Evolutionary conservation across 2,329 filamentous ascomycete genomes (phyloP), one percentile per base, ranked within the genome.

Genomic region (Stagonosporopsis tanaceti): DNA sequence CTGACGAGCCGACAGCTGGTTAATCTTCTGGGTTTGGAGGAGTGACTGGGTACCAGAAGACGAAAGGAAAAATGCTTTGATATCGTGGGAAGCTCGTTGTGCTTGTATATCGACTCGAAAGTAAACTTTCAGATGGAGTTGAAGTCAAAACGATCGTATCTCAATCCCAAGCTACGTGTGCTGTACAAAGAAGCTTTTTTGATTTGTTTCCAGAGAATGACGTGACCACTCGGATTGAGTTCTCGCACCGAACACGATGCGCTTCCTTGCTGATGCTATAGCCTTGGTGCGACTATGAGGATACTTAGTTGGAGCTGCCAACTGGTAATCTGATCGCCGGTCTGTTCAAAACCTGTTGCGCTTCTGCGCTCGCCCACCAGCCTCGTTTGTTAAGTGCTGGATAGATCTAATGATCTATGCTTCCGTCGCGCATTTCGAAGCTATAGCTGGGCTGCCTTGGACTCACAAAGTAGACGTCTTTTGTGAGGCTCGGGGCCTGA

Each of bases 401-500:
- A 75, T 87, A 97, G 45, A 85, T 84, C 73, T 84, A 97, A 65
- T 78, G 78, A 64, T 93, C 90, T 91, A 96, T 95, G 75, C 91
- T 95, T 64, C 24, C n/a, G 34, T 11, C 6, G 24, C 22, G 37
- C 45, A 47, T 47, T 17, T 47, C 34, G 3, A 47, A 24, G 24
- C 34, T 47, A n/a, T 47, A 47, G 14, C 45, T 24, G 2, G 45
- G 22, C 2, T 38, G 34, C 24, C 88, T 90, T 4, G 87, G 79
- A 85, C 92, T 94, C 92, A 97, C 96, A 85, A 97, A 95, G 77
- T 92, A 95, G 4, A 93, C 93, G 64, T 93, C 88, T 78, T 88
- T 87, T 68, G 96, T 92, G 55, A 89, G 85, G 3, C 87, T 85
- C 1, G 93, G 93, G 76, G 96, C 85, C 71, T 91, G 80, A 76